A percentile compares a stretch with the other conserved stretches of the same genome.
These are phyloP conservation scores for Rachicladosporium sp. DNA, from an alignment of 2,329 filamentous ascomycete species.

Conservation along the genomic window DNA sequence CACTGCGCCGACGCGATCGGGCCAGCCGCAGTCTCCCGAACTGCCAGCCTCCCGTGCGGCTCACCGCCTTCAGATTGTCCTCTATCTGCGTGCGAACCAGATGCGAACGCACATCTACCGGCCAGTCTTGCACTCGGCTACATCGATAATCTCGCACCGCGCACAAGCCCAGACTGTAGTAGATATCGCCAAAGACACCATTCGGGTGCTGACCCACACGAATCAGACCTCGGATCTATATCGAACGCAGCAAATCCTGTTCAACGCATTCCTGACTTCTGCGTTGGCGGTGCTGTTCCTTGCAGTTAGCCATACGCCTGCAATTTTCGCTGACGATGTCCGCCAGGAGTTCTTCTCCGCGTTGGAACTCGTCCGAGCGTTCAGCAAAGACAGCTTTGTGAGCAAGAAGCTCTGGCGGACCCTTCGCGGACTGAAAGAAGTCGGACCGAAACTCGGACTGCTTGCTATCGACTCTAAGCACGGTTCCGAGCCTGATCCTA, in stretches of 20 bases:
- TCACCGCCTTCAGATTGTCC: conserved; percentile 65
- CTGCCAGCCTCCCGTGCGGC: conserved; percentile 43
- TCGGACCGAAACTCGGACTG: conserved; percentile 57
- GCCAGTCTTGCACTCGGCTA: conserved; percentile 71
- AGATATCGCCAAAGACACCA: conserved; percentile 65
- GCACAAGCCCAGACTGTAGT: conserved; percentile 61
- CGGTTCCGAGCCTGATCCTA: conserved; percentile 37
- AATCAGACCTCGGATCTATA: conserved; percentile 63
- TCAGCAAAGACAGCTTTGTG: conserved; percentile 59
- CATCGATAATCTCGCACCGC: conserved; percentile 66
- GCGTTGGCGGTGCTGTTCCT: conserved; percentile 65
- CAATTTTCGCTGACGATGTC: conserved; percentile 54
- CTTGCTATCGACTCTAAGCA: conserved; percentile 13
- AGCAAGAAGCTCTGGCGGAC: conserved; percentile 63
- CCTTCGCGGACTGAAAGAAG: conserved; percentile 45
- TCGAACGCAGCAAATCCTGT: conserved; percentile 59
- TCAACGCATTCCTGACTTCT: conserved; percentile 67
- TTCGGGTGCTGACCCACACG: conserved; percentile 55
- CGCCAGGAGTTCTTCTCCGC: conserved; percentile 69
- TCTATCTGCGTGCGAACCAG: conserved; percentile 82
- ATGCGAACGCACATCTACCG: conserved; percentile 83
- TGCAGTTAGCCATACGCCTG: conserved; percentile 61
- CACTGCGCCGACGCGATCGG: conserved; percentile 39
- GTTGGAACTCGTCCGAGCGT: conserved; percentile 59
- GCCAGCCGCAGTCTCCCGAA: neutral